A percentile compares a stretch with the other conserved stretches of the same genome.
These are phyloP conservation scores for Xylaria cubensis DNA, from an alignment of 495 filamentous ascomycete genomes.

Conservation along the genomic window DNA sequence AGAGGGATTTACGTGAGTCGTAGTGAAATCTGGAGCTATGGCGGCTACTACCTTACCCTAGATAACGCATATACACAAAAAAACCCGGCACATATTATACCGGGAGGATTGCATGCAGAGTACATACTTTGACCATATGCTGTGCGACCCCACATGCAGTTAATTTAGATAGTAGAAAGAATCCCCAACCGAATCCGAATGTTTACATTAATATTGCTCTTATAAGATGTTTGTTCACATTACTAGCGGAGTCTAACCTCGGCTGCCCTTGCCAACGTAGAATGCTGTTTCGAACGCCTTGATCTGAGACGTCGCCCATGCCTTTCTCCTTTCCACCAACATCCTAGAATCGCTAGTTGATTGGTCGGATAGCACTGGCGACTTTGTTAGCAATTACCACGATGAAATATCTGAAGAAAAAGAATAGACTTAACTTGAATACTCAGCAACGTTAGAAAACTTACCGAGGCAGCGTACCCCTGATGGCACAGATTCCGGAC, in stretches of 20 bases:
- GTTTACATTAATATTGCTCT: background rate
- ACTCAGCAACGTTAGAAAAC: background rate
- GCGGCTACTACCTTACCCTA: background rate
- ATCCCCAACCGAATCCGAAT: background rate
- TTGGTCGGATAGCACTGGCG: background rate
- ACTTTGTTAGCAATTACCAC: background rate
- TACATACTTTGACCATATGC: background rate
- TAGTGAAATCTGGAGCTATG: too few species aligned
- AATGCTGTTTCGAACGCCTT: conserved; percentile 2
- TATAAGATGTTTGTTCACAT: background rate
- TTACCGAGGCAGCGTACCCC: background rate
- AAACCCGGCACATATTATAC: background rate
- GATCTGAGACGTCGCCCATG: conserved; percentile 8
- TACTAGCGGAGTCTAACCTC: background rate
- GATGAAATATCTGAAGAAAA: too few species aligned
- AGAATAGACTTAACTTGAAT: background rate
- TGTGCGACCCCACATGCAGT: background rate
- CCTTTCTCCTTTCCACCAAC: background rate
- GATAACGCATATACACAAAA: background rate
- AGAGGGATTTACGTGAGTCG: background rate
- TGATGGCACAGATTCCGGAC: background rate
- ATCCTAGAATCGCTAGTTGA: background rate
- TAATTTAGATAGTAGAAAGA: background rate
- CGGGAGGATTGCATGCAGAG: background rate
- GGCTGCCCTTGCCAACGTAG: background rate